Evolutionary conservation across 75 land plant species (phyloP).

Genomic region (Pinus albicaulis): DNA sequence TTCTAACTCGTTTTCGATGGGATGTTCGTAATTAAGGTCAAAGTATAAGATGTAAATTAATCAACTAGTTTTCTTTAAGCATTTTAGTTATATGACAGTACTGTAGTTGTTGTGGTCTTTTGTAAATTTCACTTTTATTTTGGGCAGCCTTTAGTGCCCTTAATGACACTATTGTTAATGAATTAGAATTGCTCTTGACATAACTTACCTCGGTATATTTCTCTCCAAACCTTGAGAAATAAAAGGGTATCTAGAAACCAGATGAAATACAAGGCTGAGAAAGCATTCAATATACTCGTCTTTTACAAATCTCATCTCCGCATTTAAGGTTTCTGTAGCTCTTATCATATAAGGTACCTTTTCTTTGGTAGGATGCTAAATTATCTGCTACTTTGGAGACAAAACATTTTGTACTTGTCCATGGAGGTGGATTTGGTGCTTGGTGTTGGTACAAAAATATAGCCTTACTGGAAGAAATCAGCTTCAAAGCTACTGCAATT

Average conservation of each 20-base stretch:
- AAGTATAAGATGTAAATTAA: background rate
- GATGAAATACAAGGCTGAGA: too few species aligned
- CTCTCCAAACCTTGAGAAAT: background rate
- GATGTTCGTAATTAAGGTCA: background rate
- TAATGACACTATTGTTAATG: background rate
- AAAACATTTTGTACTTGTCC: constrained; percentile 79
- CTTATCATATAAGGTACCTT: background rate
- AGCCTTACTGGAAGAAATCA: constrained; percentile 74
- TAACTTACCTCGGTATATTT: background rate
- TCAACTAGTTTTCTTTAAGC: background rate
- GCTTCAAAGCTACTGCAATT: constrained; percentile 67
- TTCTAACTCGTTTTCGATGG: background rate
- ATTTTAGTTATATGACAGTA: background rate
- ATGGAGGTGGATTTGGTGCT: constrained; percentile 99
- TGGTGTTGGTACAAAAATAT: constrained; percentile 99
- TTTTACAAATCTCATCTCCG: background rate
- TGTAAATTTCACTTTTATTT: background rate
- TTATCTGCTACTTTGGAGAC: constrained; percentile 57
- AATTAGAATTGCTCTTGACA: background rate
- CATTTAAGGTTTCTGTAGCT: background rate
- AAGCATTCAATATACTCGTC: background rate
- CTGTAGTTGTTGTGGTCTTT: background rate
- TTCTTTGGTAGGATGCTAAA: constrained; percentile 39
- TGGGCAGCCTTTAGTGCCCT: background rate
- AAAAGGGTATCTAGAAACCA: too few species aligned